Evolutionary conservation across 2,329 filamentous ascomycete species (phyloP), one percentile per base, ranked within the genome.

Genomic region (Fusarium zealandicum): DNA sequence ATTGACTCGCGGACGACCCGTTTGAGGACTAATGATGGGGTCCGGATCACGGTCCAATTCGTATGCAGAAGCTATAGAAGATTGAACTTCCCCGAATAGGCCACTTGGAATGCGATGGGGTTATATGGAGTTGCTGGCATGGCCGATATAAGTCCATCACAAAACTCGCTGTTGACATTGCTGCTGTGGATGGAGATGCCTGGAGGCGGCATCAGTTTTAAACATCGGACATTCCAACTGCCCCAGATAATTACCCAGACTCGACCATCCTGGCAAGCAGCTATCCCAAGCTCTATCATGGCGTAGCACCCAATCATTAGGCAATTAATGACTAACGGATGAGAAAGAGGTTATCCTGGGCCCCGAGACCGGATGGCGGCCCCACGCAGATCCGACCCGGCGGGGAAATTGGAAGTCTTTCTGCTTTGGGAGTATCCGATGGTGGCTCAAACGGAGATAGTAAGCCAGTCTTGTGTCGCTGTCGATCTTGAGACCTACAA

Each of bases 91-190:
- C 55, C 1, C n/a, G 3, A 30, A 25, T 55, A n/a, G 47, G 51
- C 14, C 13, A 38, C 12, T 22, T 31, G n/a, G 38, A 22, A 13
- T 51, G 9, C 11, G 55, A 58, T 46, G n/a, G 16, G 9, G 17
- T 58, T 8, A 58, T 58, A 44, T n/a, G 12, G 9, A 45, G 39
- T 35, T 55, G 51, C 35, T 58, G 51, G 47, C 35, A 58, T 46
- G 47, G 42, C 28, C 47, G 35, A 17, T 55, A 49, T 31, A 39
- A 46, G 39, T 45, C 55, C 5, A 42, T 58, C 18, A 45, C 38
- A 16, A 28, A 54, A 14, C 55, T 55, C 25, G 30, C 28, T 39
- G 32, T 14, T 17, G 25, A 14, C 1, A 40, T 51, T 14, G 28
- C 8, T 10, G 41, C 20, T 25, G 18, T 54, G 17, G 51, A 54